Base-by-base conservation (phyloP, 352 stramenopile genomes). In the Globisporangium radiosum region DNA sequence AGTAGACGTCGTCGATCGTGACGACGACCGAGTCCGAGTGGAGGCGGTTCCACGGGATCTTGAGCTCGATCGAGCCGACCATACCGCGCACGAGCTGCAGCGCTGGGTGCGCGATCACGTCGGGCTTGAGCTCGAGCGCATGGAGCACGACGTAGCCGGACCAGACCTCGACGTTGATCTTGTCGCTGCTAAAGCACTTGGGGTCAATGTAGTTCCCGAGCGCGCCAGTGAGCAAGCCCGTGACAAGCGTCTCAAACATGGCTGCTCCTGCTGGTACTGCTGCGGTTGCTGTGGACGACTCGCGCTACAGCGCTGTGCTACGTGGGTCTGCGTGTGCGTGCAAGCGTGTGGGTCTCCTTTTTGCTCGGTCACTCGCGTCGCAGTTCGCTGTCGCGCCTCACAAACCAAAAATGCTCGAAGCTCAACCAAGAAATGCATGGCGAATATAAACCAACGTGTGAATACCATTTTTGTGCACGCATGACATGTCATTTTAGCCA, bases 221-320 rank as follows among this genome's bases (percentile, higher is more conserved):
- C 25, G 87, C 78, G 57, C 80, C 90, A 56, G 86, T 95, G 48
- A 95, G 73, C 60, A 95, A 66, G 60, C 83, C 76, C 56, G 85
- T 90, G 47, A 94, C 86, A 40, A 93, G 80, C 65, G 82, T 90
- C 80, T 95, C 86, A 61, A 95, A 94, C 86, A 95, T 95, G 49
- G 19, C 19, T 25, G 19, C 19, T 25, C 19, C 19, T 25, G 19
- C 19, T 25, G 19, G 1, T 25, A 0, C 19, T 25, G 19, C 19
- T 25, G 19, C 19, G 19, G 19, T 25, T 25, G 19, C 19, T 25
- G 19, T 25, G 19, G 19, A 25, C 19, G 19, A 25, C 19, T 25
- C 19, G 19, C 19, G 19, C 19, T 25, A 25, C 19, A 25, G 19
- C 19, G 19, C 19, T 25, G 19, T 25, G 19, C 19, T 25, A 25